Evolutionary conservation across 441 rosid genomes (phyloP).

Genomic region (Isatis lusitanica): DNA sequence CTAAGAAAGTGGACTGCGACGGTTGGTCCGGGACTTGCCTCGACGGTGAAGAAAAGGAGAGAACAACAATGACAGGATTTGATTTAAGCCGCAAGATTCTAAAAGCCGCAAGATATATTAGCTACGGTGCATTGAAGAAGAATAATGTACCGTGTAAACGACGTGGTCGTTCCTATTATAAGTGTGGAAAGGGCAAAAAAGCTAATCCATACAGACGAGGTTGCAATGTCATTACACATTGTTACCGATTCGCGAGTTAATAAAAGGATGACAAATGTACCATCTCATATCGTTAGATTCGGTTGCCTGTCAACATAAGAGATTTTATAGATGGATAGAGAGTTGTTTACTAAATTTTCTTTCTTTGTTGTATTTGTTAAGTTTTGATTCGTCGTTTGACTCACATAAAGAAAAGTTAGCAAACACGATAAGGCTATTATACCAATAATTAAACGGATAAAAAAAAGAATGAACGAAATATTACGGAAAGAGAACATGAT

Average conservation of each 20-base stretch:
- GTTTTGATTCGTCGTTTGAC: background rate
- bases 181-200: slow-evolving; percentile 15
- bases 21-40: background rate
- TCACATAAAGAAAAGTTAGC: background rate
- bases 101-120: slow-evolving; percentile 21
- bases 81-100: slow-evolving; percentile 20
- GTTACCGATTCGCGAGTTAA: slow-evolving; percentile 19
- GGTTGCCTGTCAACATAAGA: background rate
- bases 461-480: background rate
- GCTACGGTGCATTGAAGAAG: slow-evolving; percentile 35
- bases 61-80: slow-evolving; percentile 2
- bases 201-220: slow-evolving; percentile 45
- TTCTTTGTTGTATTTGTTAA: background rate
- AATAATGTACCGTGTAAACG: slow-evolving; percentile 36
- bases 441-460: background rate
- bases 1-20: background rate
- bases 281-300: background rate
- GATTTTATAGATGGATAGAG: background rate
- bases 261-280: background rate
- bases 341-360: background rate
- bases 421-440: background rate
- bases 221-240: slow-evolving; percentile 35
- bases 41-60: slow-evolving; percentile 2
- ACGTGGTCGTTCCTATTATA: slow-evolving; percentile 41
- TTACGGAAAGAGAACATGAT: too few species aligned